phyloP scores from a whole-genome alignment of 805 yeast genomes.

The Wickerhamomyces rabaulensis region DNA sequence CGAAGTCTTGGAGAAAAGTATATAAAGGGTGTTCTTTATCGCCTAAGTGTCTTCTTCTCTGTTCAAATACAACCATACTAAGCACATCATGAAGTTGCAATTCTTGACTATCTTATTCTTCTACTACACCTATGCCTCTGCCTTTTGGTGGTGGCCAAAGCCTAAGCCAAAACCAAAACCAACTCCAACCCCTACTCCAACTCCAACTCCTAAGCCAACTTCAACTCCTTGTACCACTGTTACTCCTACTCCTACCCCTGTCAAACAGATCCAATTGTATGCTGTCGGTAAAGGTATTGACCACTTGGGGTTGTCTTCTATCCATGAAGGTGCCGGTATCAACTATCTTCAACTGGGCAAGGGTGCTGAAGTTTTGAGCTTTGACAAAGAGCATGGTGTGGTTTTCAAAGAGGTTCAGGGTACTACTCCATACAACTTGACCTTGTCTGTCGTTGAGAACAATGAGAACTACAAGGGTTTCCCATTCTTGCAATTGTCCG shows the following conservation, averaged over 20 bases:
- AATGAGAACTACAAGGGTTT: conserved; percentile 3
- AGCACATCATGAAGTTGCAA: too few relatives aligned
- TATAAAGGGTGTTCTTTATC: too few relatives aligned
- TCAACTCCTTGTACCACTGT: too few relatives aligned
- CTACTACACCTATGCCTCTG: too few relatives aligned
- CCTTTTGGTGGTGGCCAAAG: too few relatives aligned
- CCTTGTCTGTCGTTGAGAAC: conserved; percentile 5
- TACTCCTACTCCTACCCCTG: background rate
- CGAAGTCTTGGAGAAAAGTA: too few relatives aligned
- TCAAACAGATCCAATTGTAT: background rate
- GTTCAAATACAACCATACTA: too few relatives aligned
- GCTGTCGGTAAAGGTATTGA: background rate
- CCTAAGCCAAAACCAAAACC: too few relatives aligned
- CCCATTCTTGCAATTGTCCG: conserved; percentile 15
- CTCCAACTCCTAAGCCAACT: background rate
- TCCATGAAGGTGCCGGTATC: conserved; percentile 19
- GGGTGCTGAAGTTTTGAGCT: conserved; percentile 4
- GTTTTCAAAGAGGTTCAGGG: conserved; percentile 4
- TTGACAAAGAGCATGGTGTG: conserved; percentile 4
- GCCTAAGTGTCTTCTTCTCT: too few relatives aligned
- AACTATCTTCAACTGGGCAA: conserved; percentile 13
- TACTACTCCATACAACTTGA: conserved; percentile 2
- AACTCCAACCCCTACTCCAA: too few relatives aligned
- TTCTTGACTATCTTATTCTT: too few relatives aligned
- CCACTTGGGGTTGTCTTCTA: conserved; percentile 2